Evolutionary conservation across 768 basidiomycete species (phyloP), one percentile per base, ranked within the genome.

Genomic region (Boletus coccyginus): DNA sequence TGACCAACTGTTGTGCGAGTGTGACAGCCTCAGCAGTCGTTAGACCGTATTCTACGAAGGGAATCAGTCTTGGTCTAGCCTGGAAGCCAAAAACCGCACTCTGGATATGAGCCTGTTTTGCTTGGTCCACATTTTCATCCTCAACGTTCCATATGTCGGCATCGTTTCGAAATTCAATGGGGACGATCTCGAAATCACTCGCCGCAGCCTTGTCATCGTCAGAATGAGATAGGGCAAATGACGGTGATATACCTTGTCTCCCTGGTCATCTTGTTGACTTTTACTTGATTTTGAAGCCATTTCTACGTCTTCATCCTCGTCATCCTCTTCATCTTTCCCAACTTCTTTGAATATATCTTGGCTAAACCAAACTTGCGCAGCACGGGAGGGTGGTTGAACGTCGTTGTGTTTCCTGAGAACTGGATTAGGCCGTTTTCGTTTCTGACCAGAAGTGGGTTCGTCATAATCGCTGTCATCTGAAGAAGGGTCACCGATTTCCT

Each of bases 331-430:
- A 14, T 75, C 72, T 41, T 77, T 75, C 11, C 70, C 70, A 35
- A 78, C 66, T 7, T 69, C 80, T 48, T 84, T 80, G 78, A 99
- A 99, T 43, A 97, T 73, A 49, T 90, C 88, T 72, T 97, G 96
- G 61, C 90, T 87, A 74, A 98, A 99, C 97, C 97, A 99, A n/a
- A 98, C 70, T 63, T 88, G 81, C 3, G 94, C 83, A 44, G 86
- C 79, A 45, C 80, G 80, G 62, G 80, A 84, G 1, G 67, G 63
- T 19, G 70, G 58, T 17, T 77, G 76, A 35, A 83, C 27, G 11
- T 49, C 31, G 4, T 10, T 3, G 7, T 32, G 74, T 33, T 78
- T 76, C 3, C 79, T 77, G 38, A 84, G 68, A 13, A 57, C 60
- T 17, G 63, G 56, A n/a, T 65, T 66, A 3, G 53, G 60, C 42